Base-by-base conservation (phyloP, 306 rosid species). In the Corylus avellana region DNA sequence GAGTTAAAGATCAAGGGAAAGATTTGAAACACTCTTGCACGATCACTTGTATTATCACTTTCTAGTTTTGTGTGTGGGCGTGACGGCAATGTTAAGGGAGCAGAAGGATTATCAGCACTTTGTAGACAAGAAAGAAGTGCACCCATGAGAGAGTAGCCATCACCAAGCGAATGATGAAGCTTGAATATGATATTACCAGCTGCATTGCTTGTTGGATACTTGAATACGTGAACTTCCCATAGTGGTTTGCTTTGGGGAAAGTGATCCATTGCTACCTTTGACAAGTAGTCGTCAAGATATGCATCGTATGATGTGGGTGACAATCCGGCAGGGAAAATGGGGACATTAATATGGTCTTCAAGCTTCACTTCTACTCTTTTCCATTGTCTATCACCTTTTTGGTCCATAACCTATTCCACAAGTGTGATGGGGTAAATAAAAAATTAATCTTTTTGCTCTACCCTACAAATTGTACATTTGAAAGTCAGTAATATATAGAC, bases 91-190 rank as follows among this genome's bases (percentile, higher is more conserved):
- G 92, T 89, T 56, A 87, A 70, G 3, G 95, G 95, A 39, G 85
- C 81, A 67, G 88, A 85, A n/a, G 87, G 86, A 5, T 91, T 44
- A 4, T 84, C 87, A 64, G 79, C 82, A 29, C 91, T 84, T 70
- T 76, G 83, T 35, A 89, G 59, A 77, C 84, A 86, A 20, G 96
- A 82, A 66, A 91, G 85, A 79, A 91, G 90, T 37, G 90, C 85
- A 53, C 88, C 86, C 96, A 90, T 90, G 2, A 88, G 82, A 29
- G 92, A 83, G 73, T 81, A 90, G 32, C 89, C 94, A 87, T 90
- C 93, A 0, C 91, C 95, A n/a, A 91, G 90, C 0, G 95, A 88
- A 75, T 89, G 95, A 56, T 89, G 92, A 56, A 89, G 80, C 75
- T 81, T 83, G 78, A 91, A 86, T 17, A 91, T 46, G 5, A 89